phyloP scores from a whole-genome alignment of 257 asterid species.

The Anisodus acutangulus region DNA sequence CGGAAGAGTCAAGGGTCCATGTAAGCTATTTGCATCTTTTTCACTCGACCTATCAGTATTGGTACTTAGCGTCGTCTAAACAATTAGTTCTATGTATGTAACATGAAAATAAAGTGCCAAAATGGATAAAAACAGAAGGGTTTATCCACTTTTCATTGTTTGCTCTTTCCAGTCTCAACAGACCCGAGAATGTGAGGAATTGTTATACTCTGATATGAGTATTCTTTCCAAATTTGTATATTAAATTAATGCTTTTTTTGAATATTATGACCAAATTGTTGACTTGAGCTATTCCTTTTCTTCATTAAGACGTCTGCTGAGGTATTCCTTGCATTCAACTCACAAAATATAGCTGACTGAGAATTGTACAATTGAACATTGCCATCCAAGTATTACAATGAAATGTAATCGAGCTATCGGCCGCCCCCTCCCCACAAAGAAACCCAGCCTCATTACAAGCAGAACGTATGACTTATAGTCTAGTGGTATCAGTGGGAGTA shows the following conservation, averaged over 20 bases:
- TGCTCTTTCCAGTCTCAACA: not conserved
- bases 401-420: not conserved
- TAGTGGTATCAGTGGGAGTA: not conserved
- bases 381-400: not conserved
- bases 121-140: not conserved
- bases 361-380: not conserved
- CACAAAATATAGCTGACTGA: not conserved
- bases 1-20: slow-evolving; percentile 52
- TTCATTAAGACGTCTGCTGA: not conserved
- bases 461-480: not conserved
- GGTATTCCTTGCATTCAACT: not conserved
- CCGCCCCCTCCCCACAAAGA: not conserved
- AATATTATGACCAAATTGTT: not conserved
- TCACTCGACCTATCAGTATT: not conserved
- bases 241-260: not conserved
- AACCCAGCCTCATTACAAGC: not conserved
- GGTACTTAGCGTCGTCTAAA: not conserved
- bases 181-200: not conserved
- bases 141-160: not conserved
- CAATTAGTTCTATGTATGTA: not conserved
- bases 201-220: not conserved
- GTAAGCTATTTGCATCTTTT: slow-evolving; percentile 14
- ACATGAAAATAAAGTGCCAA: not conserved
- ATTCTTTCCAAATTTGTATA: not conserved
- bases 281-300: not conserved